These are phyloP conservation scores for Cordyceps cicadae DNA, from an alignment of 2,329 filamentous ascomycete species.

Conservation along the genomic window DNA sequence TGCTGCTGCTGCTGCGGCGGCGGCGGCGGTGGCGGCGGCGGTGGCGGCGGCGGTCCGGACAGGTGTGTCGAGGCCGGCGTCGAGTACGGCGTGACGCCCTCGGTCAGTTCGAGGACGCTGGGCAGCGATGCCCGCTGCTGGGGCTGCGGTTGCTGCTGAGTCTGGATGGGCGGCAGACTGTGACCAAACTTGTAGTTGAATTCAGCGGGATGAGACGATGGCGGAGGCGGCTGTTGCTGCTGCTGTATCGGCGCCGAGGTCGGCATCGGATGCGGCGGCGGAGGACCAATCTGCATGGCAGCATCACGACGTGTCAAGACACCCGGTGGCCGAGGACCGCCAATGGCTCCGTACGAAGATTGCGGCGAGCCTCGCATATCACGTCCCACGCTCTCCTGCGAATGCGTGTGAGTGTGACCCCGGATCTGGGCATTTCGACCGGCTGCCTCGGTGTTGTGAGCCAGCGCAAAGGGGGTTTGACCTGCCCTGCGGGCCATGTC, in stretches of 20 bases:
- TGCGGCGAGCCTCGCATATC: conserved; percentile 34
- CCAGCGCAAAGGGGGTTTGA: conserved; percentile 73
- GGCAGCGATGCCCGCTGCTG: conserved; percentile 44
- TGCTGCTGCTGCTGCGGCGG: not conserved
- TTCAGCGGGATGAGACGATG: conserved; percentile 27
- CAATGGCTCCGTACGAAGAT: conserved; percentile 30
- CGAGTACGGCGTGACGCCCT: conserved; percentile 52
- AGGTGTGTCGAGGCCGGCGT: conserved; percentile 29
- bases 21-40: not conserved
- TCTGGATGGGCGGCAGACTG: conserved; percentile 46
- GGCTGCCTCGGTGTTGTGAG: conserved; percentile 38
- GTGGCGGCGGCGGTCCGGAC: not conserved
- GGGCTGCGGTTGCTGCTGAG: conserved; percentile 26
- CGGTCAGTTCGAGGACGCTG: conserved; percentile 55
- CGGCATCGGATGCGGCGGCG: conserved; percentile 8
- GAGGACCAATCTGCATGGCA: conserved; percentile 1
- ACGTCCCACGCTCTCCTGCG: conserved; percentile 37
- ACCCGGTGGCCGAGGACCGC: conserved; percentile 3
- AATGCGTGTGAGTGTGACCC: conserved; percentile 35
- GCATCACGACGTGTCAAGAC: conserved; percentile 8
- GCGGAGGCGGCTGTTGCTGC: conserved; percentile 16
- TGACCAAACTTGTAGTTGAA: conserved; percentile 25
- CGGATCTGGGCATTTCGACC: conserved; percentile 32
- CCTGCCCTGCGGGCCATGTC: conserved; percentile 93
- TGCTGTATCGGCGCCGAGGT: conserved; percentile 17